phyloP scores from a whole-genome alignment of 768 basidiomycete genomes.

The Podaxis sp. region DNA sequence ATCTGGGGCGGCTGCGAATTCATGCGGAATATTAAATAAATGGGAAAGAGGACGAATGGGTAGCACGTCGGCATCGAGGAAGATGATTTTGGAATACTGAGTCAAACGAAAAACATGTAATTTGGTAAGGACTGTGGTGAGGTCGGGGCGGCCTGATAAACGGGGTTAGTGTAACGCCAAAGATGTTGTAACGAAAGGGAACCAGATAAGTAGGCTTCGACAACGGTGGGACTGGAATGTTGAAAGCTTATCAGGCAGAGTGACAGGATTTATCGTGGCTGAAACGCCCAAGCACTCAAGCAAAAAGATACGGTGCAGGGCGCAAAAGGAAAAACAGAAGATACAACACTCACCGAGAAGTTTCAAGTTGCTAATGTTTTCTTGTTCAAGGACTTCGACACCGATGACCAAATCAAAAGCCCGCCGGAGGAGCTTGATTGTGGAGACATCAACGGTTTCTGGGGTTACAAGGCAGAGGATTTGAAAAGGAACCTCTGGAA shows the following conservation, averaged over 20 bases:
- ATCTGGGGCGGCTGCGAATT: conserved; percentile 93
- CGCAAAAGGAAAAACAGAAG: background rate
- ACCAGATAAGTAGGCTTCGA: background rate
- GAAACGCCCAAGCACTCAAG: background rate
- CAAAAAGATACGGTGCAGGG: conserved; percentile 4
- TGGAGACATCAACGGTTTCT: conserved; percentile 82
- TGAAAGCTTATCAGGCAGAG: conserved; percentile 1
- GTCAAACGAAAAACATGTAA: conserved; percentile 92
- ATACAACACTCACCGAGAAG: conserved; percentile 71
- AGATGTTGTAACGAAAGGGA: background rate
- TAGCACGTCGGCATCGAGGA: conserved; percentile 91
- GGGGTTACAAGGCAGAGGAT: conserved; percentile 94
- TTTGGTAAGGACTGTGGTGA: conserved; percentile 93
- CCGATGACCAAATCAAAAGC: conserved; percentile 87
- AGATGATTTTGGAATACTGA: conserved; percentile 83
- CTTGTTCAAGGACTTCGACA: conserved; percentile 82
- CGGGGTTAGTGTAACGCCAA: conserved; percentile 7
- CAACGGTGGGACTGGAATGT: background rate
- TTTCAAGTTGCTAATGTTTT: conserved; percentile 63
- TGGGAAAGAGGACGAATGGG: conserved; percentile 87
- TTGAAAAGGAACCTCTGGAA: conserved; percentile 68
- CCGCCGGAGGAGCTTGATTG: conserved; percentile 76
- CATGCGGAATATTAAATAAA: conserved; percentile 79
- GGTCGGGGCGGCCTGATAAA: conserved; percentile 83
- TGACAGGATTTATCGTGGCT: conserved; percentile 4